Evolutionary conservation across 2,329 filamentous ascomycete species (phyloP).

Genomic region (Cyphellophora attinorum): DNA sequence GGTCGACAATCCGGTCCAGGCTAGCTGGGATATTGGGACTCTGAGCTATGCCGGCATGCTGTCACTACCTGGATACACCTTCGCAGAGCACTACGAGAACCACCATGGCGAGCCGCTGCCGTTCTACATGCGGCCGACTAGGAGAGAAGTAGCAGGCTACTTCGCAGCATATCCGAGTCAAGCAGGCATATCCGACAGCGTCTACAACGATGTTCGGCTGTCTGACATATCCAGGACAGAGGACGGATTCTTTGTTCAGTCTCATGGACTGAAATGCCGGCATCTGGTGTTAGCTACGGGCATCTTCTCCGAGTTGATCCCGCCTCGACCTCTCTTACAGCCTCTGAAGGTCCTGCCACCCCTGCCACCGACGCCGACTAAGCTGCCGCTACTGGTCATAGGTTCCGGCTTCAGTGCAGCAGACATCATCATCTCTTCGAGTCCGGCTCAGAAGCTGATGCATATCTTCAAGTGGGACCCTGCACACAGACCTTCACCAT

Average conservation of each 20-base stretch:
- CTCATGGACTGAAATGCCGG: constrained; percentile 44
- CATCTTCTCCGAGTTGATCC: constrained; percentile 46
- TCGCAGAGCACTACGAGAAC: constrained; percentile 41
- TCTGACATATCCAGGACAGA: constrained; percentile 33
- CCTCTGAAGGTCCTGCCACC: constrained; percentile 31
- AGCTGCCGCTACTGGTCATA: constrained; percentile 43
- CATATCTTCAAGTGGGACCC: constrained; percentile 54
- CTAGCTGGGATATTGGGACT: constrained; percentile 48
- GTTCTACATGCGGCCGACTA: constrained; percentile 45
- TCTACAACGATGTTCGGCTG: constrained; percentile 34
- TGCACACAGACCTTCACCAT: constrained; percentile 43
- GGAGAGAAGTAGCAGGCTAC: constrained; percentile 47
- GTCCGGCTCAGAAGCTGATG: constrained; percentile 42
- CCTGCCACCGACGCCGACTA: constrained; percentile 4
- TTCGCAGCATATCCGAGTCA: constrained; percentile 43
- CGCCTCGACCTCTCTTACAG: constrained; percentile 38
- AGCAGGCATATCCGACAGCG: constrained; percentile 40
- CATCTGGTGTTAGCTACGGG: constrained; percentile 50
- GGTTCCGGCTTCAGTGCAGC: constrained; percentile 55
- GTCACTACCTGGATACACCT: constrained; percentile 50
- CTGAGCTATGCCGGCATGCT: constrained; percentile 55
- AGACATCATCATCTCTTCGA: constrained; percentile 49
- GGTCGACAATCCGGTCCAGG: constrained; percentile 43
- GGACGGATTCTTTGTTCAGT: constrained; percentile 41
- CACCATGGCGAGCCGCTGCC: constrained; percentile 32